These are phyloP conservation scores for Pachysolen tannophilus DNA, from an alignment of 805 yeast genomes.

Conservation along the genomic window DNA sequence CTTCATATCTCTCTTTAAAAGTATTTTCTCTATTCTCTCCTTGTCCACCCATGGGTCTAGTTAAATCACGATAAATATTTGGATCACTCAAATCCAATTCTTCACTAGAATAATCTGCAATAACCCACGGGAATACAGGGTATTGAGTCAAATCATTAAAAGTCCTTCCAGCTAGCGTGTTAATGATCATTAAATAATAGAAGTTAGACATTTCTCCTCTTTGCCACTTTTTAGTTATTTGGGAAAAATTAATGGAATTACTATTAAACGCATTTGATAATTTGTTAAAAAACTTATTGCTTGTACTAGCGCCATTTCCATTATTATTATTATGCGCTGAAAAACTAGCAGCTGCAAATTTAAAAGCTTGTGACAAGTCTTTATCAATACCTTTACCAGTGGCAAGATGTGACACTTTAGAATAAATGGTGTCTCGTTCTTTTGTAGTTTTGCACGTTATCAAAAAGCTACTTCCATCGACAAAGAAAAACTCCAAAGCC, in stretches of 20 bases:
- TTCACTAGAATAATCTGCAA: constrained; percentile 72
- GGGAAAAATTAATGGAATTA: constrained; percentile 21
- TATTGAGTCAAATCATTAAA: constrained; percentile 86
- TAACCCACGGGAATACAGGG: constrained; percentile 89
- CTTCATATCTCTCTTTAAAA: constrained; percentile 67
- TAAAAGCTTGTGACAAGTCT: constrained; percentile 47
- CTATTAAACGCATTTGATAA: constrained; percentile 37
- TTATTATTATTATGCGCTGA: constrained; percentile 7
- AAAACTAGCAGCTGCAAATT: constrained; percentile 34
- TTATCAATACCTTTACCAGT: constrained; percentile 43
- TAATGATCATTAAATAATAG: constrained; percentile 69
- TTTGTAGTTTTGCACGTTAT: constrained; percentile 51
- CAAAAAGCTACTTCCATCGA: constrained; percentile 62
- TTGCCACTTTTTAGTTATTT: constrained; percentile 66
- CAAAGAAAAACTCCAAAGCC: constrained; percentile 71
- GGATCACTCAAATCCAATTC: constrained; percentile 59
- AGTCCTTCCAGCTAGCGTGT: constrained; percentile 82
- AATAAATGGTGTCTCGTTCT: constrained; percentile 50
- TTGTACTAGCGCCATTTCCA: constrained; percentile 3
- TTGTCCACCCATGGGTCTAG: constrained; percentile 93
- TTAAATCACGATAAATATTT: constrained; percentile 58
- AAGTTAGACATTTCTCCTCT: constrained; percentile 77
- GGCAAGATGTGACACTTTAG: constrained; percentile 39
- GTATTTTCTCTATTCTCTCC: constrained; percentile 46
- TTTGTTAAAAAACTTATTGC: constrained; percentile 17